A percentile compares a stretch with the other conserved stretches of the same genome.
These are phyloP conservation scores for Harrya chromipes DNA, from an alignment of 768 basidiomycete species.

Conservation along the genomic window DNA sequence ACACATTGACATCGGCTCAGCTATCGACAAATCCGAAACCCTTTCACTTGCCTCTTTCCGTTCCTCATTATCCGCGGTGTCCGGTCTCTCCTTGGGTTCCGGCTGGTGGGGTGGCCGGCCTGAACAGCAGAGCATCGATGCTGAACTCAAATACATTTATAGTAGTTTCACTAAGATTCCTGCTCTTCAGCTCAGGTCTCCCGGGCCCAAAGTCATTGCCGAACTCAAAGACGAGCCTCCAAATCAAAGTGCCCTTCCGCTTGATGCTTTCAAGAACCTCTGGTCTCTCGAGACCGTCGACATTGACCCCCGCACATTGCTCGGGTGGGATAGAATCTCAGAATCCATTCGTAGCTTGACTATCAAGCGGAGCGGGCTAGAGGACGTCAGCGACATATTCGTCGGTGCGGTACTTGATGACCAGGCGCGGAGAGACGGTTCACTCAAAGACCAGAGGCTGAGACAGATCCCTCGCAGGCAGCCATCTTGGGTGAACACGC, in stretches of 20 bases:
- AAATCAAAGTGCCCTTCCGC: slow-evolving; percentile 70
- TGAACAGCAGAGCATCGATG: slow-evolving; percentile 57
- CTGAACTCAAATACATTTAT: slow-evolving; percentile 82
- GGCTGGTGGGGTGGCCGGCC: slow-evolving; percentile 65
- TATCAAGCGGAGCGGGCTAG: slow-evolving; percentile 74
- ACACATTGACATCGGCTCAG: slow-evolving; percentile 44
- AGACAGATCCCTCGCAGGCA: slow-evolving; percentile 45
- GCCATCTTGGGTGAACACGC: slow-evolving; percentile 47
- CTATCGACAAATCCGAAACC: slow-evolving; percentile 65
- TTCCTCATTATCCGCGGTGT: slow-evolving; percentile 74
- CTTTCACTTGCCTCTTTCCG: slow-evolving; percentile 72
- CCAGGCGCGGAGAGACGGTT: slow-evolving; percentile 59
- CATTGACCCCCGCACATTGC: slow-evolving; percentile 75
- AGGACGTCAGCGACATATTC: slow-evolving; percentile 77
- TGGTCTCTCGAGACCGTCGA: slow-evolving; percentile 71
- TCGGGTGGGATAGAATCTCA: slow-evolving; percentile 82
- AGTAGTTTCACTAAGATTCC: slow-evolving; percentile 91
- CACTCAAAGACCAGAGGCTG: slow-evolving; percentile 43
- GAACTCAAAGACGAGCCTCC: slow-evolving; percentile 71
- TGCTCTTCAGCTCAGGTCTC: slow-evolving; percentile 64
- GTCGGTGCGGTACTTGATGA: slow-evolving; percentile 77
- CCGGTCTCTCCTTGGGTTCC: slow-evolving; percentile 66
- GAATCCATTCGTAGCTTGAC: slow-evolving; percentile 70
- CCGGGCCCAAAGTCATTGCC: slow-evolving; percentile 59
- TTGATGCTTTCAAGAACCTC: slow-evolving; percentile 84